phyloP scores from a whole-genome alignment of 2,329 filamentous ascomycete genomes.

The Cytospora paraplurivora region DNA sequence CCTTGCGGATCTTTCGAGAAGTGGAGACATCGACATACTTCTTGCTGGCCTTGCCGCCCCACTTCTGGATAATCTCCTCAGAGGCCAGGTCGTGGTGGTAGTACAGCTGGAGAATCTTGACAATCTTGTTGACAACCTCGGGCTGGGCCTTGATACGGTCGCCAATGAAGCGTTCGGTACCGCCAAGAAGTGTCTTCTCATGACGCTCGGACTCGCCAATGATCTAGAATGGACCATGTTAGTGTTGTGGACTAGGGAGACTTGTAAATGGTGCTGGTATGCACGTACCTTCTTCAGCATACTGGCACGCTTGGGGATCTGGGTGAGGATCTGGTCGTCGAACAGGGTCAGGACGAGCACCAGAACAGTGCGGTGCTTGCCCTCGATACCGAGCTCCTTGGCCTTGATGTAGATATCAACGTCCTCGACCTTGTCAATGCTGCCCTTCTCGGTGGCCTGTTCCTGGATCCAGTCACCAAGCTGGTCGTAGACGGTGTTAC shows the following conservation, averaged over 20 bases:
- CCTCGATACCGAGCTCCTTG: slow-evolving; percentile 91
- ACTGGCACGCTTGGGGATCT: slow-evolving; percentile 79
- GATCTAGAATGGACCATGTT: slow-evolving; percentile 51
- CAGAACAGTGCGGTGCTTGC: slow-evolving; percentile 89
- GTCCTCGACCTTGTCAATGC: slow-evolving; percentile 79
- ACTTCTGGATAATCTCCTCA: slow-evolving; percentile 86
- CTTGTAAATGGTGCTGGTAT: not conserved
- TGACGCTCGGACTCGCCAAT: slow-evolving; percentile 83
- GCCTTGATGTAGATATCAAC: slow-evolving; percentile 95
- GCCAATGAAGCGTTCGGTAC: slow-evolving; percentile 88
- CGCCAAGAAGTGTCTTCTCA: slow-evolving; percentile 92
- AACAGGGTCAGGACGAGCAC: slow-evolving; percentile 95
- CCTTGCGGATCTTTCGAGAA: slow-evolving; percentile 94
- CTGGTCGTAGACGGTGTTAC: slow-evolving; percentile 80
- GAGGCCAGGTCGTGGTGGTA: slow-evolving; percentile 88
- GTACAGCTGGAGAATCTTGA: slow-evolving; percentile 84
- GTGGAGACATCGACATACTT: slow-evolving; percentile 90
- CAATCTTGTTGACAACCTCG: slow-evolving; percentile 73
- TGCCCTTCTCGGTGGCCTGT: slow-evolving; percentile 70
- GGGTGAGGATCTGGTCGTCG: slow-evolving; percentile 82
- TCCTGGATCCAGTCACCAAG: slow-evolving; percentile 90
- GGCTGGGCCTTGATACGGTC: slow-evolving; percentile 72
- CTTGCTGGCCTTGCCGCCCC: slow-evolving; percentile 95
- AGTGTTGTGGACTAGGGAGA: not conserved
- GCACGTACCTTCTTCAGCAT: slow-evolving; percentile 82